Percentiles rank a stretch among this genome's conserved stretches.
Conservation (phyloP, 2,329 filamentous ascomycete species). For the Curvularia sp. region DNA sequence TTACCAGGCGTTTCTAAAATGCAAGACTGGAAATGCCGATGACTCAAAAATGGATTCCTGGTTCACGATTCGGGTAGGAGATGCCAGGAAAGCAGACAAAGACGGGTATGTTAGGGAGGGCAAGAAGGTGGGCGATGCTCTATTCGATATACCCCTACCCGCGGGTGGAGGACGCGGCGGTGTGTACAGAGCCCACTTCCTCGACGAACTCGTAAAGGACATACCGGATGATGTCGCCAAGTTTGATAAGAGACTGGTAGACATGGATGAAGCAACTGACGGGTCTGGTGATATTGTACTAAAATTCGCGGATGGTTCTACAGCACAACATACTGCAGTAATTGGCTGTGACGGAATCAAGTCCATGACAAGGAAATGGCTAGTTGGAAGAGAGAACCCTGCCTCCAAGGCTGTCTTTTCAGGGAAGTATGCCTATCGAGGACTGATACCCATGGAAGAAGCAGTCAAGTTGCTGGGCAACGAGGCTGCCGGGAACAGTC, state of each 20-base stretch:
- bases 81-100: slow-evolving; percentile 40
- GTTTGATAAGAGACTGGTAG: slow-evolving; percentile 53
- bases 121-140: slow-evolving; percentile 40
- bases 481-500: slow-evolving; percentile 58
- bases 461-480: slow-evolving; percentile 60
- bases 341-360: slow-evolving; percentile 73
- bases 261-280: slow-evolving; percentile 39
- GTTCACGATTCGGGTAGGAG: slow-evolving; percentile 45
- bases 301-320: slow-evolving; percentile 57
- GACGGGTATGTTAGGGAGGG: slow-evolving; percentile 38
- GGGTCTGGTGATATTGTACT: slow-evolving; percentile 47
- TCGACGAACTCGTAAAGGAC: slow-evolving; percentile 59
- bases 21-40: slow-evolving; percentile 50
- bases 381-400: slow-evolving; percentile 58
- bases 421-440: slow-evolving; percentile 68
- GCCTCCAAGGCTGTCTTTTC: slow-evolving; percentile 60
- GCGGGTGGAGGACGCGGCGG: slow-evolving; percentile 40
- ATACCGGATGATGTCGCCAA: slow-evolving; percentile 54
- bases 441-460: slow-evolving; percentile 66
- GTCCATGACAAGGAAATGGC: slow-evolving; percentile 60
- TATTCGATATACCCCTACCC: slow-evolving; percentile 39
- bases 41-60: slow-evolving; percentile 32
- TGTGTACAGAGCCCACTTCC: slow-evolving; percentile 58
- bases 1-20: slow-evolving; percentile 51
- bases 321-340: slow-evolving; percentile 57